phyloP scores from a whole-genome alignment of 1,284 basidiomycete species.

The Stygiomarasmius scandens region DNA sequence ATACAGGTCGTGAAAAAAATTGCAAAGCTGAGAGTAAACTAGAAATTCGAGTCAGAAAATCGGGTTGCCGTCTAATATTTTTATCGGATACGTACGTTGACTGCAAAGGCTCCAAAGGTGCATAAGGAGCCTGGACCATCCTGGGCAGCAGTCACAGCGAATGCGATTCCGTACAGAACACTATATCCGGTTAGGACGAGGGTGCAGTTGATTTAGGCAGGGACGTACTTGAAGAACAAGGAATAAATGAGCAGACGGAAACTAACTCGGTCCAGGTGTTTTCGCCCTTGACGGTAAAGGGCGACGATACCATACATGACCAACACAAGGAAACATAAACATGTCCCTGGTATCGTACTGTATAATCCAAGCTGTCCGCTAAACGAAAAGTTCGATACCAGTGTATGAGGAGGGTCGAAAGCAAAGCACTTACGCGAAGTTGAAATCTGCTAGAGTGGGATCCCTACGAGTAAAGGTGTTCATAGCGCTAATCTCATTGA shows the following conservation, averaged over 20 bases:
- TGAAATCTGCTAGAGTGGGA: not conserved
- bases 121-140: slow-evolving; percentile 13
- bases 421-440: not conserved
- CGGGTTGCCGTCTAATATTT: not conserved
- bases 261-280: slow-evolving; percentile 26
- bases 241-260: slow-evolving; percentile 24
- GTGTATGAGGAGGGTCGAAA: not conserved
- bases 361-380: slow-evolving; percentile 19
- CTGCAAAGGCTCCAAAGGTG: slow-evolving; percentile 19
- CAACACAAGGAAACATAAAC: slow-evolving; percentile 21
- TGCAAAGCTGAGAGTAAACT: slow-evolving; percentile 22
- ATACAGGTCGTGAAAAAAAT: slow-evolving; percentile 27
- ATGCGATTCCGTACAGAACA: slow-evolving; percentile 22
- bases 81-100: slow-evolving; percentile 19
- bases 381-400: not conserved
- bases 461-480: not conserved
- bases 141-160: slow-evolving; percentile 15
- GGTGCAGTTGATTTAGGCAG: not conserved
- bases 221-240: slow-evolving; percentile 24
- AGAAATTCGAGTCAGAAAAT: not conserved
- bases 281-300: slow-evolving; percentile 8
- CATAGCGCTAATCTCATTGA: not conserved
- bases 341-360: slow-evolving; percentile 22
- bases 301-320: slow-evolving; percentile 19
- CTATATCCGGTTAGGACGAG: slow-evolving; percentile 7